Base-by-base conservation (phyloP, 768 basidiomycete species). In the Tulasnella sp. region DNA sequence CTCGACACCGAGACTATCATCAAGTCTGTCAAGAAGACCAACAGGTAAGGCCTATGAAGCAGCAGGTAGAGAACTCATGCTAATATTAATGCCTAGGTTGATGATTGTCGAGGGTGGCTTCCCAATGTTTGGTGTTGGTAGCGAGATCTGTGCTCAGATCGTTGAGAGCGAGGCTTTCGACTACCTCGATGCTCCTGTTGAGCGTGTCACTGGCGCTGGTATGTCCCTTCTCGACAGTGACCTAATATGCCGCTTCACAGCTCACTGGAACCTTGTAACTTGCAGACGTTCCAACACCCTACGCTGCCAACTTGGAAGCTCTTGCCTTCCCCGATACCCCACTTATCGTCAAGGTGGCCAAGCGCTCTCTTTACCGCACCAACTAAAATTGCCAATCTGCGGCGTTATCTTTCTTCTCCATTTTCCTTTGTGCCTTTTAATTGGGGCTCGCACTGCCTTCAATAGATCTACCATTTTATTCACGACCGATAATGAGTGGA, bases 1-100 rank as follows among this genome's bases (percentile, higher is more conserved):
- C 90, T 99, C 40, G 98, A 99, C 84, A 97, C 99, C 82, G 93
- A 96, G 80, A 98, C 97, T 75, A 98, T 99, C 86, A 96, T 94
- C 84, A 89, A 90, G 82, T 96, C 95, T 10, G 94, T 99, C 82
- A 99, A 99, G 89, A 99, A 99, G 89, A 99, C 98, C 44, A 97
- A 97, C 86, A 89, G 96, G 93, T 92, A 81, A 79, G 89, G 3
- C 42, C 40, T 39, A 3, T 26, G 75, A 1, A 1, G 23, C 0
- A 6, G 32, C 35, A 26, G 5, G 37, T 61, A 29, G 2, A 18
- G 26, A 55, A 26, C n/a, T 6, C 16, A 7, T 61, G 57, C 57
- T 74, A 9, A 57, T 23, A 70, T 32, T 26, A 15, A 75, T 6
- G 13, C 39, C 46, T 80, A 96, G 94, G 77, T 89, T 99, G 80